Evolutionary conservation across 2,329 filamentous ascomycete species (phyloP), one percentile per base, ranked within the genome.

Genomic region (Aspergillus ibericus): DNA sequence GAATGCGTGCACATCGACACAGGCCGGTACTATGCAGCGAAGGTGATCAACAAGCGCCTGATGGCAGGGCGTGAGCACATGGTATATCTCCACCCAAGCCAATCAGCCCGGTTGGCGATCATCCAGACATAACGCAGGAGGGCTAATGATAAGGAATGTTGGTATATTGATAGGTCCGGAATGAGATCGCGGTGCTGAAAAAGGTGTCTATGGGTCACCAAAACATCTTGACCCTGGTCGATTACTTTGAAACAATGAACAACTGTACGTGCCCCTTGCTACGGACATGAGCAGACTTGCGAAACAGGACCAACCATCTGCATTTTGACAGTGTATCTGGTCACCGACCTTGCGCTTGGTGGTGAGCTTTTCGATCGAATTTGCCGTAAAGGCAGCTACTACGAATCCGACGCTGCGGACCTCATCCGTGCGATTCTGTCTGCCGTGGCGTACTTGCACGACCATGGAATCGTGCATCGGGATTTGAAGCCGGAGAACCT

Each of bases 191-290:
- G 6, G 92, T 99, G 25, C 83, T 99, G 66, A 98, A 98, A 78
- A 89, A 89, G 71, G 93, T 99, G n/a, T 98, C 93, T 1, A 96
- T 99, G 91, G 95, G 95, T 56, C 93, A 99, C 79, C 91, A 95
- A 76, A 99, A 99, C 74, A 98, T 99, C 74, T 81, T 99, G 61
- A 99, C 95, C 1, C 84, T 99, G 59, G 95, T 98, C 69, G 95
- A 99, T 80, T 99, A 98, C 78, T 99, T 99, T 73, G 95, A 99
- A 81, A 99, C 95, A 6, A 96, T 97, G 91, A 98, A 99, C 80
- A 99, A 99, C 78, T 85, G 86, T 88, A 78, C 58, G 82, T 69
- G 42, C 42, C 27, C 47, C 27, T 1, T 16, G 22, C 36, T 47
- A 22, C 36, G 25, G 25, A 12, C 1, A 32, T 32, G 7, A 32